Evolutionary conservation across 2,329 filamentous ascomycete genomes (phyloP).

Genomic region (Phaeosphaeriaceae sp.): DNA sequence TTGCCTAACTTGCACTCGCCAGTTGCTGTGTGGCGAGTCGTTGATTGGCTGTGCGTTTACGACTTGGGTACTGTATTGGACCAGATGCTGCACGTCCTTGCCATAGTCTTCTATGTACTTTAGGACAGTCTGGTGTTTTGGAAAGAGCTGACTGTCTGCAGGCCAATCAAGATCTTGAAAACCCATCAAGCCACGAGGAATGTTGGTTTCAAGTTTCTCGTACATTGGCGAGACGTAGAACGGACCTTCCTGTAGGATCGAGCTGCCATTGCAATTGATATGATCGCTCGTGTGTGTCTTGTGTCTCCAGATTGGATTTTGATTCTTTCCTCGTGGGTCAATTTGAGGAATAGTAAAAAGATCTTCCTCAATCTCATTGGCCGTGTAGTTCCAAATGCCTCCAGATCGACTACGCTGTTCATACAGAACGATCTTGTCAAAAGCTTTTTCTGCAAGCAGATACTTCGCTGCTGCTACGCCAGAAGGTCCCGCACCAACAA

Average conservation of each 20-base stretch:
- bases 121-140: constrained; percentile 72
- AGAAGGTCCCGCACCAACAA: constrained; percentile 83
- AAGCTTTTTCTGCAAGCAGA: constrained; percentile 73
- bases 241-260: constrained; percentile 48
- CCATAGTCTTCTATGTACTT: constrained; percentile 78
- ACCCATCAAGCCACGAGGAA: constrained; percentile 80
- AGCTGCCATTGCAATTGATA: neutral
- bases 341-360: constrained; percentile 69
- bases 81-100: constrained; percentile 68
- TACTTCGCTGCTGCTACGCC: constrained; percentile 82
- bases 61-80: constrained; percentile 76
- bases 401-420: constrained; percentile 81
- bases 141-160: constrained; percentile 72
- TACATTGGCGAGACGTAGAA: constrained; percentile 86
- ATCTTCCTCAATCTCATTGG: constrained; percentile 55
- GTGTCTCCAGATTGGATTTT: constrained; percentile 64
- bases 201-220: constrained; percentile 82
- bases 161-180: constrained; percentile 76
- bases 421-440: constrained; percentile 75
- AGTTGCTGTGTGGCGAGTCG: constrained; percentile 46
- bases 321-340: constrained; percentile 65
- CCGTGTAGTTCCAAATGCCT: constrained; percentile 85
- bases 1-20: constrained; percentile 66
- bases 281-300: neutral
- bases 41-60: constrained; percentile 58